A percentile compares a stretch with the other conserved stretches of the same genome.
Conservation (phyloP, 768 basidiomycete species). For the Lentinula aciculospora region DNA sequence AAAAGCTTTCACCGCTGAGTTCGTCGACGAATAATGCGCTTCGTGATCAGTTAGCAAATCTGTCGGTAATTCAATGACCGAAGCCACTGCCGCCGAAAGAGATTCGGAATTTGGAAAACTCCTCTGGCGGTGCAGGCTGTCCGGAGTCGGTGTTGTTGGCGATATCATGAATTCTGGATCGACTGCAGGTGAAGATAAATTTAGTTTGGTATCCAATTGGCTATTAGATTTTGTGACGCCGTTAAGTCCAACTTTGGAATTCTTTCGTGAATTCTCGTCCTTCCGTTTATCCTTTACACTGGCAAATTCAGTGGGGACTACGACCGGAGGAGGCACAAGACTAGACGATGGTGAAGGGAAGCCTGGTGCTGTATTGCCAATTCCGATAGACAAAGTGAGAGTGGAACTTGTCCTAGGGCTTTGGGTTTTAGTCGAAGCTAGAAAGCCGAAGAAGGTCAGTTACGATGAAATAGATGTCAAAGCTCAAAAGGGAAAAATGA, state of each 20-base stretch:
- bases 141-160: constrained; percentile 4
- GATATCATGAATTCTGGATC: not conserved
- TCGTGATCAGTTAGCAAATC: not conserved
- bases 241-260: not conserved
- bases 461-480: not conserved
- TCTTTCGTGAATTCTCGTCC: not conserved
- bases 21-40: not conserved
- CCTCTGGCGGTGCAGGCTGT: not conserved
- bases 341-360: constrained; percentile 4
- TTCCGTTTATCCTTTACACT: not conserved
- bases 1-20: not conserved
- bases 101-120: not conserved
- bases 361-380: constrained; percentile 1
- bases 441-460: not conserved
- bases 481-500: not conserved
- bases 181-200: not conserved
- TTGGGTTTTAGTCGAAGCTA: not conserved
- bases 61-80: not conserved
- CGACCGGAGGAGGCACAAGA: not conserved
- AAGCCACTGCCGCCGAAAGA: not conserved
- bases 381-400: not conserved
- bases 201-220: not conserved
- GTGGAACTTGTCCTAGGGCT: not conserved
- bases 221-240: not conserved
- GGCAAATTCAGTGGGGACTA: not conserved